A percentile compares a stretch with the other conserved stretches of the same genome.
Conservation (phyloP, 176 grass and related monocot species). For the Themeda triandra region DNA sequence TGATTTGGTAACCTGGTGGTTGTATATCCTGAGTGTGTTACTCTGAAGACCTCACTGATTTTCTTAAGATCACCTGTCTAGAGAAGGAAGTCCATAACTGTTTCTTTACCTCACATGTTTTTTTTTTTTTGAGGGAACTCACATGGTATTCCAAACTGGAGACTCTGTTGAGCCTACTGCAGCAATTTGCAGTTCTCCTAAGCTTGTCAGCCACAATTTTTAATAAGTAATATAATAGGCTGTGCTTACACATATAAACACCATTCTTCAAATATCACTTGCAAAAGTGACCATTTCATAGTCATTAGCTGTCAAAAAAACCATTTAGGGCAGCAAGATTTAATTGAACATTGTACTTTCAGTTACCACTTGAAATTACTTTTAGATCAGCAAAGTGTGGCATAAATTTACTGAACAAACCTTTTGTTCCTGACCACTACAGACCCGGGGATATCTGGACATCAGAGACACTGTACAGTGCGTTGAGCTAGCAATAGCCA, state of each 20-base stretch:
- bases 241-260: too few species aligned
- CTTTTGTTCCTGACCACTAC: not conserved
- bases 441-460: slow-evolving; percentile 93
- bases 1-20: not conserved
- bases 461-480: slow-evolving; percentile 93
- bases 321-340: not conserved
- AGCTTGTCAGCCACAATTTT: not conserved
- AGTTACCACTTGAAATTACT: not conserved
- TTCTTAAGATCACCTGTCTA: not conserved
- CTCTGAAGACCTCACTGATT: not conserved
- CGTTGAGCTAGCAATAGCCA: slow-evolving; percentile 81
- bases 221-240: not conserved
- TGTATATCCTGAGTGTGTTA: not conserved
- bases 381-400: not conserved
- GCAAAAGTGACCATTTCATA: not conserved
- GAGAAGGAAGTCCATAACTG: not conserved
- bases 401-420: not conserved
- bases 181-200: not conserved
- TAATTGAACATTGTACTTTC: not conserved
- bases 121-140: too few species aligned
- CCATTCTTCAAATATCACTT: not conserved
- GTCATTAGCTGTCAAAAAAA: not conserved
- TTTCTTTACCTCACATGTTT: not conserved
- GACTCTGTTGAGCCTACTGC: not conserved
- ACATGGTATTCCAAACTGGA: not conserved